phyloP scores from a whole-genome alignment of 2,329 filamentous ascomycete genomes.

The Calonectria honghensis region DNA sequence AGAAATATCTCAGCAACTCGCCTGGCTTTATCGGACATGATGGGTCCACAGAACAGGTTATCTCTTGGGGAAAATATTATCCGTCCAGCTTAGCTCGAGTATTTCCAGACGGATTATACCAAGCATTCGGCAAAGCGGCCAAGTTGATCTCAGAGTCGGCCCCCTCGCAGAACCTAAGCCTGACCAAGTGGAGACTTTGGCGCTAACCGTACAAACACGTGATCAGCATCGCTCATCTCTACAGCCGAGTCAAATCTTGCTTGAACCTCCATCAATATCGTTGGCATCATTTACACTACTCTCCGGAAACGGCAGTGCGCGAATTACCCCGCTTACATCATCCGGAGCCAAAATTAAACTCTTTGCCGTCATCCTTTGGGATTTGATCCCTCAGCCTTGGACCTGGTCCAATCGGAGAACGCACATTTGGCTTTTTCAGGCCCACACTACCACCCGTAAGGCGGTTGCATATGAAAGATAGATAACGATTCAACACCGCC shows the following conservation, averaged over 20 bases:
- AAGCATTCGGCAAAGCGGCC: neutral
- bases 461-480: too few relatives aligned
- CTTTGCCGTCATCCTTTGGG: neutral
- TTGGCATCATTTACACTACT: neutral
- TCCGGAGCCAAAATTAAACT: neutral
- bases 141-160: neutral
- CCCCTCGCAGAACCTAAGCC: slow-evolving; percentile 1
- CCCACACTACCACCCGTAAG: too few relatives aligned
- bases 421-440: neutral
- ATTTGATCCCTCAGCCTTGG: too few relatives aligned
- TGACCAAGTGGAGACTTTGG: neutral
- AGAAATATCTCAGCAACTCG: slow-evolving; percentile 64
- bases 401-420: too few relatives aligned
- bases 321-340: neutral
- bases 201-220: neutral
- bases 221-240: neutral
- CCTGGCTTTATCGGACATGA: slow-evolving; percentile 38
- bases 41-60: neutral
- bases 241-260: too few relatives aligned
- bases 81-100: neutral
- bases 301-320: neutral
- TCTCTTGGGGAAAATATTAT: neutral
- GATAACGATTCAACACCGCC: too few relatives aligned
- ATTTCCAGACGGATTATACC: neutral
- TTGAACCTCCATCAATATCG: too few relatives aligned